Evolutionary conservation across 139 green algal species (phyloP).

Genomic region (Penium margaritaceum): DNA sequence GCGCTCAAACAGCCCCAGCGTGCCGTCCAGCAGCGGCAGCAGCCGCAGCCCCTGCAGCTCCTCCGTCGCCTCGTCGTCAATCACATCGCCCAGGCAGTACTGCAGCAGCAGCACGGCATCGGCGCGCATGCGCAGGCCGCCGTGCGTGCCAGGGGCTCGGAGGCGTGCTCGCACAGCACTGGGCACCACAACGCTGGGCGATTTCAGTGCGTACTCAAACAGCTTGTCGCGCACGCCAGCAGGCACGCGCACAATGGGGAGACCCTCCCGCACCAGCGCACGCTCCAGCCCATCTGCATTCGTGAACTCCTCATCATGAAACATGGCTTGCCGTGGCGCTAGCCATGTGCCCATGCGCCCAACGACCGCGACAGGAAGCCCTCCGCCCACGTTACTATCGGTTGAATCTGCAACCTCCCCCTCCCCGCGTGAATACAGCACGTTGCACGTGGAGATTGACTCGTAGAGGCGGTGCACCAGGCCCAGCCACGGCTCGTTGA

Average conservation of each 20-base stretch:
- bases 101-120: conserved; percentile 24
- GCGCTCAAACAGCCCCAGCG: conserved; percentile 23
- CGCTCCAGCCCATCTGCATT: conserved; percentile 8
- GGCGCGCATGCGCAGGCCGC: not conserved
- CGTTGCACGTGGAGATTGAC: conserved; percentile 18
- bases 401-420: too few relatives aligned
- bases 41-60: conserved; percentile 54
- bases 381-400: too few relatives aligned
- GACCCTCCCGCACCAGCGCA: conserved; percentile 33
- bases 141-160: conserved; percentile 8
- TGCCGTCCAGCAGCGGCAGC: conserved; percentile 48
- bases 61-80: conserved; percentile 42
- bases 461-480: conserved; percentile 49
- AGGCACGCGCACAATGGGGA: conserved; percentile 19
- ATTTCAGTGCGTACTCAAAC: conserved; percentile 3
- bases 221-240: conserved; percentile 12
- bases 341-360: too few relatives aligned
- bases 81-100: conserved; percentile 55
- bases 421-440: conserved; percentile 49
- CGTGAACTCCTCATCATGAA: conserved; percentile 28
- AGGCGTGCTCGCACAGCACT: conserved; percentile 10
- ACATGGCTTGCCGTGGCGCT: too few relatives aligned
- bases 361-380: too few relatives aligned
- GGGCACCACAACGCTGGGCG: conserved; percentile 1
- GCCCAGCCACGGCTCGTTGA: conserved; percentile 51